phyloP scores from a whole-genome alignment of 1,284 basidiomycete genomes.

The Fomitopsis betulina region DNA sequence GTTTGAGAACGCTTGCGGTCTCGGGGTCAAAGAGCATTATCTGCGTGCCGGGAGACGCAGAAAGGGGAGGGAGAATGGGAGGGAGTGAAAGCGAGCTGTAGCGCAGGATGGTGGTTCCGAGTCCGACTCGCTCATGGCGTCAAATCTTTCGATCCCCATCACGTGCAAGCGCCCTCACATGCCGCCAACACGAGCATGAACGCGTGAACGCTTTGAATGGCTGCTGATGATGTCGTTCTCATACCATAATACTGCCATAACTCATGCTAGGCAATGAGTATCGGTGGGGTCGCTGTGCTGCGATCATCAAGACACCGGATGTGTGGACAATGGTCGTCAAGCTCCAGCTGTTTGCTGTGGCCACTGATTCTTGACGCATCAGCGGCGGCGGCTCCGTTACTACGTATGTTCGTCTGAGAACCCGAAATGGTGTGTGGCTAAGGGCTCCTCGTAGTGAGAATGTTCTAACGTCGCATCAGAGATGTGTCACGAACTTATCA shows the following conservation, averaged over 20 bases:
- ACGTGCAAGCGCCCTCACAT: not conserved
- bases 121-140: slow-evolving; percentile 11
- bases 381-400: not conserved
- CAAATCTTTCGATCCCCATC: slow-evolving; percentile 13
- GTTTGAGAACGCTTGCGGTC: slow-evolving; percentile 61
- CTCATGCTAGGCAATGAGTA: too few species aligned
- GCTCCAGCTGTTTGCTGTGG: not conserved
- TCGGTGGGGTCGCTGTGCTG: too few species aligned
- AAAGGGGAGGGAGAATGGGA: slow-evolving; percentile 3
- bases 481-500: too few species aligned
- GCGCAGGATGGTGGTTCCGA: slow-evolving; percentile 10
- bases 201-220: too few species aligned
- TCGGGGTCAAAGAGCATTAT: slow-evolving; percentile 63
- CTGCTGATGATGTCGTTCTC: too few species aligned
- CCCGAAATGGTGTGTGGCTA: too few species aligned
- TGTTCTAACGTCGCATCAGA: not conserved
- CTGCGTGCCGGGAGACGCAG: slow-evolving; percentile 1
- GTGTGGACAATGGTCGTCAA: not conserved
- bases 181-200: too few species aligned
- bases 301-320: too few species aligned
- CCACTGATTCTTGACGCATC: not conserved
- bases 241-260: too few species aligned
- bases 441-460: not conserved
- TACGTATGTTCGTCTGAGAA: not conserved
- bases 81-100: slow-evolving; percentile 6